phyloP scores from a whole-genome alignment of 805 yeast species.

The Candida xyloterini region DNA sequence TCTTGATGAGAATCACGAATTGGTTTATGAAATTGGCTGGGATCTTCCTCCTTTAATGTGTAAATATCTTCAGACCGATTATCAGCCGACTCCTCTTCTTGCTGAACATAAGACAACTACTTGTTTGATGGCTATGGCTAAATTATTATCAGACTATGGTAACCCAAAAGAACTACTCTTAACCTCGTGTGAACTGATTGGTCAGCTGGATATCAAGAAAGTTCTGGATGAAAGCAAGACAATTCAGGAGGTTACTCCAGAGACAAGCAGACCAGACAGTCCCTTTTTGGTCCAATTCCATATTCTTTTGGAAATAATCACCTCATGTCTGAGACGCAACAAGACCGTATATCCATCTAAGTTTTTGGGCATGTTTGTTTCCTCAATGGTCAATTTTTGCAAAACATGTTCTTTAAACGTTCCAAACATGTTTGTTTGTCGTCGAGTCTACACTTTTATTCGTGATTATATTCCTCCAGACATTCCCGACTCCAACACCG shows the following conservation, averaged over 20 bases:
- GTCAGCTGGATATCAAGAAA: conserved; percentile 28
- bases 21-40: conserved; percentile 80
- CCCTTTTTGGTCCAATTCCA: conserved; percentile 59
- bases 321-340: conserved; percentile 56
- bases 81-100: background rate
- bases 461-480: conserved; percentile 55
- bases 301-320: conserved; percentile 62
- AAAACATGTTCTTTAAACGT: conserved; percentile 38
- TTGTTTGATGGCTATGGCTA: conserved; percentile 48
- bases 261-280: background rate
- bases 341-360: conserved; percentile 74
- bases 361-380: conserved; percentile 65
- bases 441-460: conserved; percentile 61
- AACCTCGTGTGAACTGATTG: conserved; percentile 63
- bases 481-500: conserved; percentile 37
- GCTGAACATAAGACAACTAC: background rate
- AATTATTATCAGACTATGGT: conserved; percentile 62
- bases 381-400: conserved; percentile 54
- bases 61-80: conserved; percentile 41
- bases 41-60: conserved; percentile 75
- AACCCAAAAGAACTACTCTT: conserved; percentile 79
- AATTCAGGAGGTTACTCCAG: background rate
- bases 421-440: conserved; percentile 41
- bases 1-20: conserved; percentile 43
- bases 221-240: background rate